Percentiles rank a stretch among this genome's conserved stretches.
phyloP scores from a whole-genome alignment of 1,139 yeast species.

The Geotrichum histeridarum region DNA sequence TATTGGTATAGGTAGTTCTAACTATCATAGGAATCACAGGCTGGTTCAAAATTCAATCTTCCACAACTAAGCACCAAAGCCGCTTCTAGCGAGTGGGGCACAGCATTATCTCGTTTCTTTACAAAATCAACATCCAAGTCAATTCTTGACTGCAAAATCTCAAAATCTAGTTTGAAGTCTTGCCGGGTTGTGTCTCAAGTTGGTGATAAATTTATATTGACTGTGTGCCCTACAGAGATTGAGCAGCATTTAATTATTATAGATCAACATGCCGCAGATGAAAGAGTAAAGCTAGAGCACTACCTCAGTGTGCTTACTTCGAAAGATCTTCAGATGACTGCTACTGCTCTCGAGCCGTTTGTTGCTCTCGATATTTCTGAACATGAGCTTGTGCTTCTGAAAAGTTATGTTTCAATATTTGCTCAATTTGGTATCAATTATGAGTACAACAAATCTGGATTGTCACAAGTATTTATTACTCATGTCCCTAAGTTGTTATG shows the following conservation, averaged over 20 bases:
- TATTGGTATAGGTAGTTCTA: too few species aligned
- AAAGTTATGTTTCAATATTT: constrained; percentile 14
- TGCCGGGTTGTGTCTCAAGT: constrained; percentile 44
- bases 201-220: constrained; percentile 54
- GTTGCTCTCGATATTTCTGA: constrained; percentile 29
- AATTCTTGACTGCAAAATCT: constrained; percentile 12
- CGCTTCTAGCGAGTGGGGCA: constrained; percentile 4
- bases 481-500: constrained; percentile 24
- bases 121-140: constrained; percentile 7
- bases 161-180: constrained; percentile 8
- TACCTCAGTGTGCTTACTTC: constrained; percentile 28
- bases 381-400: constrained; percentile 33
- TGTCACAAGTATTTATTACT: constrained; percentile 17
- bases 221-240: constrained; percentile 28
- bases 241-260: constrained; percentile 39
- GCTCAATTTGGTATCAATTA: constrained; percentile 27
- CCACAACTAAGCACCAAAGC: constrained; percentile 12
- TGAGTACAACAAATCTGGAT: neutral
- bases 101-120: constrained; percentile 8
- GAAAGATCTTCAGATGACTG: constrained; percentile 1
- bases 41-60: constrained; percentile 8
- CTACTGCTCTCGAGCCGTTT: constrained; percentile 19
- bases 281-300: constrained; percentile 54
- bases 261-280: constrained; percentile 82
- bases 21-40: neutral